Percentiles rank a stretch among this genome's conserved stretches.
phyloP scores from a whole-genome alignment of 1,284 basidiomycete species.

The Paramarasmius palmivorus region DNA sequence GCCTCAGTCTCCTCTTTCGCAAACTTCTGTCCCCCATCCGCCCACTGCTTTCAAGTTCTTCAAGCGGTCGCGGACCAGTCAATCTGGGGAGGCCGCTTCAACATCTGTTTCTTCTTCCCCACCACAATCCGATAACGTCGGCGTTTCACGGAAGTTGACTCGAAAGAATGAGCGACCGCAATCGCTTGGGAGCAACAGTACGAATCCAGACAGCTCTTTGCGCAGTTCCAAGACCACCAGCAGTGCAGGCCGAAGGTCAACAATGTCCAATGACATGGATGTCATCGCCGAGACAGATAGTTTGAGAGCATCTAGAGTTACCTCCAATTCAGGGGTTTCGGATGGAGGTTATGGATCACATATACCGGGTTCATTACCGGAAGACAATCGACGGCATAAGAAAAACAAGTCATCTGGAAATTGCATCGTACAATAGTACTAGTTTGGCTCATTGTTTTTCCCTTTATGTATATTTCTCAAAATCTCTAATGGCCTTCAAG shows the following conservation, averaged over 20 bases:
- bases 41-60: conserved; percentile 70
- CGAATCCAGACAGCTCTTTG: conserved; percentile 45
- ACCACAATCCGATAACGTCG: conserved; percentile 28
- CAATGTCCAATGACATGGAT: conserved; percentile 24
- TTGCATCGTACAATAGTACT: conserved; percentile 44
- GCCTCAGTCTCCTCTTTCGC: conserved; percentile 26
- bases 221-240: conserved; percentile 44
- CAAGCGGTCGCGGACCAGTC: conserved; percentile 55
- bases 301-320: conserved; percentile 24
- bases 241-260: conserved; percentile 22
- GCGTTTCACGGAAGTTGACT: conserved; percentile 30
- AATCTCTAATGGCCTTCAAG: not conserved
- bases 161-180: conserved; percentile 40
- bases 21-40: conserved; percentile 42
- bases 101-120: conserved; percentile 29
- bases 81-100: conserved; percentile 29
- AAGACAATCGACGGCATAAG: conserved; percentile 35
- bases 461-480: conserved; percentile 10
- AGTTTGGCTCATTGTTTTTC: conserved; percentile 7
- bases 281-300: conserved; percentile 18
- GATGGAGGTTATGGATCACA: conserved; percentile 23
- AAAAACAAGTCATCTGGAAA: conserved; percentile 42
- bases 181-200: conserved; percentile 52
- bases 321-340: conserved; percentile 24
- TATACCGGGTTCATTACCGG: conserved; percentile 35